Evolutionary conservation across 2,329 filamentous ascomycete species (phyloP).

Genomic region (Epicoccum sorghinum): DNA sequence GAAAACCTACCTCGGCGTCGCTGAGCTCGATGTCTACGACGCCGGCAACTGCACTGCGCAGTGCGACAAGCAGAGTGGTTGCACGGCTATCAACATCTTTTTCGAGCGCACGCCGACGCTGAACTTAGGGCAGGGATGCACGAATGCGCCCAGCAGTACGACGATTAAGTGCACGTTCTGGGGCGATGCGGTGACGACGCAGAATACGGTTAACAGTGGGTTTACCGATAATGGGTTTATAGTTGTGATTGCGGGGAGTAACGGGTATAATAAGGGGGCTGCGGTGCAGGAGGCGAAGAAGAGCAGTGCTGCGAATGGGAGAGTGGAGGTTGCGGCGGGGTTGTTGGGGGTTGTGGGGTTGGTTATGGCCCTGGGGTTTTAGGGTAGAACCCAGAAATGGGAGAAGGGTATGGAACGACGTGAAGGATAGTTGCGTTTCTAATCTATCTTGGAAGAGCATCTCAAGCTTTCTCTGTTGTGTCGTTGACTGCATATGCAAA

Average conservation of each 20-base stretch:
- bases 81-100: constrained; percentile 33
- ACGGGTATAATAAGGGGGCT: constrained; percentile 27
- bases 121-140: constrained; percentile 17
- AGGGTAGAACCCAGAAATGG: neutral
- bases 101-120: constrained; percentile 29
- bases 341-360: neutral
- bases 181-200: constrained; percentile 18
- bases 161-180: constrained; percentile 33
- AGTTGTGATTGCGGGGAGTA: constrained; percentile 24
- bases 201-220: constrained; percentile 18
- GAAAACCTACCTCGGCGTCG: constrained; percentile 27
- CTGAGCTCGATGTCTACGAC: constrained; percentile 34
- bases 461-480: too few relatives aligned
- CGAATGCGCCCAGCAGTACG: constrained; percentile 24
- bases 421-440: too few relatives aligned
- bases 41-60: constrained; percentile 29
- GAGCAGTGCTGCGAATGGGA: neutral
- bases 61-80: constrained; percentile 21
- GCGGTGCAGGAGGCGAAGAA: constrained; percentile 12
- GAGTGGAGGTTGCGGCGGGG: neutral
- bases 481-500: too few relatives aligned
- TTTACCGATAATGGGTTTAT: constrained; percentile 19
- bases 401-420: neutral
- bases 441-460: too few relatives aligned
- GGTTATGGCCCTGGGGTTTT: constrained; percentile 3